Conservation (phyloP, 2,329 filamentous ascomycete species). For the Paraphoma chrysanthemicola region DNA sequence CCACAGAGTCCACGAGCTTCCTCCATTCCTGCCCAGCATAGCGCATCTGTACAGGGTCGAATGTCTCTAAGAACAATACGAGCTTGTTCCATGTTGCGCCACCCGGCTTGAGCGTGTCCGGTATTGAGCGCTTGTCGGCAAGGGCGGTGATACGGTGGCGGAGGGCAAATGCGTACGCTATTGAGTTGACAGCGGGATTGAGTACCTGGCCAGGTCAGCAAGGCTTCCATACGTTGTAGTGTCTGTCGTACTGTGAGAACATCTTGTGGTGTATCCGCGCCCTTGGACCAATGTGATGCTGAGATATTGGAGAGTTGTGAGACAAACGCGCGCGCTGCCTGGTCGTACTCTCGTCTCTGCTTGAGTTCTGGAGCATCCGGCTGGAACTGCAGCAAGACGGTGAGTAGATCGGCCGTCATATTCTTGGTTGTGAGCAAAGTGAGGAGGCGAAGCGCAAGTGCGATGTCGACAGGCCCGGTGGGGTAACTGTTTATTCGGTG, state of each 20-base stretch:
- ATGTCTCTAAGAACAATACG: constrained; percentile 55
- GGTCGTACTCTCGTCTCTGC: constrained; percentile 50
- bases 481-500: constrained; percentile 15
- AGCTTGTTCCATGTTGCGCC: constrained; percentile 59
- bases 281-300: constrained; percentile 41
- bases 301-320: constrained; percentile 43
- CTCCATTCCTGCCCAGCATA: constrained; percentile 60
- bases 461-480: constrained; percentile 23
- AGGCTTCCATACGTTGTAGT: not conserved
- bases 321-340: constrained; percentile 42
- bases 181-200: constrained; percentile 64
- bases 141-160: constrained; percentile 53
- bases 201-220: constrained; percentile 48
- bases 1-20: constrained; percentile 52
- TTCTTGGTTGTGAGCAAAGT: constrained; percentile 7
- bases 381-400: constrained; percentile 43
- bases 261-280: constrained; percentile 48
- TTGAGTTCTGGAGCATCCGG: constrained; percentile 38
- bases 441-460: constrained; percentile 9
- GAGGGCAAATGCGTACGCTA: constrained; percentile 66
- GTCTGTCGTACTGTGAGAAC: constrained; percentile 43
- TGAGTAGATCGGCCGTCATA: constrained; percentile 43
- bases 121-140: constrained; percentile 46
- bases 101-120: constrained; percentile 52
- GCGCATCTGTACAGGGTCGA: constrained; percentile 62